phyloP scores from a whole-genome alignment of 106 monocot genomes.

The Acorus gramineus region DNA sequence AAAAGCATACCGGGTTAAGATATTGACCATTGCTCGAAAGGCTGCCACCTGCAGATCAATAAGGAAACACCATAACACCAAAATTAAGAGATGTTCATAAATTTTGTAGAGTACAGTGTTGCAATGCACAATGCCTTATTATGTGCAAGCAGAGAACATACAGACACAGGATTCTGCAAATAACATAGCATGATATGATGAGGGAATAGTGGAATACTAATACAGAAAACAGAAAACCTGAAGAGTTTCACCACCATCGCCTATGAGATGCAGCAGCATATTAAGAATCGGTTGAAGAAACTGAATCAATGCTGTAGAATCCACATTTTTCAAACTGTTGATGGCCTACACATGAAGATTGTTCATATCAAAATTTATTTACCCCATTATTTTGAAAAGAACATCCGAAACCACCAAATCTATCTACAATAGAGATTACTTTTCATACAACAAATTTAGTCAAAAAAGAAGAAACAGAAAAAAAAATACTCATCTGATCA shows the following conservation, averaged over 20 bases:
- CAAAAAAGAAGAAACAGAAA: too few relatives aligned
- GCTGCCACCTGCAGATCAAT: constrained; percentile 76
- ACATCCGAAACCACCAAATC: too few relatives aligned
- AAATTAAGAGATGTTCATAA: too few relatives aligned
- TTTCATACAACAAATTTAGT: too few relatives aligned
- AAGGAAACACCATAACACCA: too few relatives aligned
- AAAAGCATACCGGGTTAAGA: constrained; percentile 69
- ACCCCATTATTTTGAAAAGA: too few relatives aligned
- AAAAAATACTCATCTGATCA: too few relatives aligned
- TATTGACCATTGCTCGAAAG: constrained; percentile 98
- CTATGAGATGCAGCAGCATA: constrained; percentile 97
- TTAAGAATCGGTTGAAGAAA: constrained; percentile 99
- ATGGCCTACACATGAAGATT: constrained; percentile 71
- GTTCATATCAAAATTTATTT: too few relatives aligned
- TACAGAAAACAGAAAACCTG: constrained; percentile 40
- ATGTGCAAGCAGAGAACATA: neutral
- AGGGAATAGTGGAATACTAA: too few relatives aligned
- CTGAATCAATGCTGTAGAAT: constrained; percentile 83
- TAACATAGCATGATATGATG: neutral
- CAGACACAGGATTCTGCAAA: neutral
- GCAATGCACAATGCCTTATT: neutral
- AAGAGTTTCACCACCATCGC: constrained; percentile 99
- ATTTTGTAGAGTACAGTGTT: neutral
- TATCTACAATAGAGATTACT: too few relatives aligned
- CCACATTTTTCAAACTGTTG: constrained; percentile 99